A percentile compares a stretch with the other conserved stretches of the same genome.
phyloP scores from a whole-genome alignment of 352 stramenopile species.

The Phytophthora hibernalis region DNA sequence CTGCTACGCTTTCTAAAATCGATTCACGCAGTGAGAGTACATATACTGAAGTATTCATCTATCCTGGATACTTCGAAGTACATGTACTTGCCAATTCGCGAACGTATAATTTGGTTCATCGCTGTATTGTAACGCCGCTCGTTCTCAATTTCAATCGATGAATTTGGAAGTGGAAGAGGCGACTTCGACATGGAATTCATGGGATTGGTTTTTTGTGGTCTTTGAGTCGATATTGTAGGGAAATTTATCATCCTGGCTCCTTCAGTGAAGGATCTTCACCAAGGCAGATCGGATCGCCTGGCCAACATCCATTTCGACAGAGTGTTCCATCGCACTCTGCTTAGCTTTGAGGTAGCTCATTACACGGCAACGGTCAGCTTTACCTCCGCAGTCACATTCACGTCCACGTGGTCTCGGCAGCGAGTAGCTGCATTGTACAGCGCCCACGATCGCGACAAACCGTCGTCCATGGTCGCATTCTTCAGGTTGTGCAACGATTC shows the following conservation, averaged over 20 bases:
- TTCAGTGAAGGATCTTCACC: too few species aligned
- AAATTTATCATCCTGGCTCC: not conserved
- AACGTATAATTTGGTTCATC: too few species aligned
- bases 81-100: too few species aligned
- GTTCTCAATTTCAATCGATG: too few species aligned
- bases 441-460: slow-evolving; percentile 57
- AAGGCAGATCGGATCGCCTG: too few species aligned
- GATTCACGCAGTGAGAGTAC: not conserved
- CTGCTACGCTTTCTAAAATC: too few species aligned
- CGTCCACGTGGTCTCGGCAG: slow-evolving; percentile 1
- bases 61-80: too few species aligned
- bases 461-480: slow-evolving; percentile 57
- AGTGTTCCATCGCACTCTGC: not conserved
- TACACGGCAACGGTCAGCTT: not conserved
- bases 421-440: slow-evolving; percentile 59
- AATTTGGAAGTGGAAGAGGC: not conserved
- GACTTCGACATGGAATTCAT: not conserved
- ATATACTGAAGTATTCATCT: too few species aligned
- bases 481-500: slow-evolving; percentile 44
- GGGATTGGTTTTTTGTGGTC: not conserved
- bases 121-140: not conserved
- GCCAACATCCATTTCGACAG: not conserved
- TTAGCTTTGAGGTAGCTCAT: not conserved
- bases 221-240: too few species aligned
- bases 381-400: not conserved